These are phyloP conservation scores for Penicillium sp. DNA, from an alignment of 2,329 filamentous ascomycete species.

Conservation along the genomic window DNA sequence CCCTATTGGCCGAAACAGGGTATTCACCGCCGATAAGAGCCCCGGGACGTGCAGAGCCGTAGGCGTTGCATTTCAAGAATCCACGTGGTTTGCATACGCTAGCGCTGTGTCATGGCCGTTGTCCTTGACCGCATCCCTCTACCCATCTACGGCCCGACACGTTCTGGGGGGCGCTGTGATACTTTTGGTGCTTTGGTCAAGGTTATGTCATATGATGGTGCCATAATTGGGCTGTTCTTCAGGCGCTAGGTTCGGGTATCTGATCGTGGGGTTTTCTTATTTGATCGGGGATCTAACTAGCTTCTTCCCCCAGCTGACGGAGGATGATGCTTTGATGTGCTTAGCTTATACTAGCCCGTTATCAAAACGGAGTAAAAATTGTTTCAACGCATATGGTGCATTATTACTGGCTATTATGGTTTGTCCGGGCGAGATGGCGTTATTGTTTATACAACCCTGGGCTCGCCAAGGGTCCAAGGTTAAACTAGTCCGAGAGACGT, in stretches of 20 bases:
- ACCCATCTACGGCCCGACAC: conserved; percentile 5
- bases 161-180: neutral
- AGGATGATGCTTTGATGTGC: neutral
- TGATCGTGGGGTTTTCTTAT: neutral
- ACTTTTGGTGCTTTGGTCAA: neutral
- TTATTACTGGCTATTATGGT: neutral
- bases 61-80: conserved; percentile 6
- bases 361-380: neutral
- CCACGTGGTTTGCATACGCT: conserved; percentile 19
- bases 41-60: conserved; percentile 1
- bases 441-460: neutral
- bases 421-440: neutral
- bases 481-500: neutral
- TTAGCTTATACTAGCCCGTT: neutral
- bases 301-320: neutral
- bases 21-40: conserved; percentile 16
- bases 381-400: neutral
- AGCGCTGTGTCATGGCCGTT: conserved; percentile 10
- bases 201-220: conserved; percentile 1
- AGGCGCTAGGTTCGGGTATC: neutral
- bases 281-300: conserved; percentile 1
- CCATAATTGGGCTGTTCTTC: neutral
- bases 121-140: conserved; percentile 8
- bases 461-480: neutral
- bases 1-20: neutral